Percentiles rank a stretch among this genome's conserved stretches.
phyloP scores from a whole-genome alignment of 352 stramenopile species.

The Pythium myriotylum region DNA sequence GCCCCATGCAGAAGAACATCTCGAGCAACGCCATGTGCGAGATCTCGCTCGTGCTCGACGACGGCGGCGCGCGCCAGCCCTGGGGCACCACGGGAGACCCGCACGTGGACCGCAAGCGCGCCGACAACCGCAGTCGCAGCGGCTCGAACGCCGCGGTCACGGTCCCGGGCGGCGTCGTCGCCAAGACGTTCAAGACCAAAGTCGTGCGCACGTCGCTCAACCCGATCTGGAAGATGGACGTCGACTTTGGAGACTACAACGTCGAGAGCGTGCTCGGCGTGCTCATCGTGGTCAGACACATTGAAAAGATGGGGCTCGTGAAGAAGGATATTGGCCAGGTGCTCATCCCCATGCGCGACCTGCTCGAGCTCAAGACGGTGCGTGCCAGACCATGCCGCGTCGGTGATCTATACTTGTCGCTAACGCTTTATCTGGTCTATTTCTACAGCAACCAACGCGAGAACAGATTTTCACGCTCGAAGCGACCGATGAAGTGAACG shows the following conservation, averaged over 20 bases:
- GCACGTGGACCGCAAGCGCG: slow-evolving; percentile 21
- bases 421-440: not conserved
- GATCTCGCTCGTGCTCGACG: slow-evolving; percentile 66
- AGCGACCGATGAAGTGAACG: slow-evolving; percentile 60
- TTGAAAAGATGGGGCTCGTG: slow-evolving; percentile 73
- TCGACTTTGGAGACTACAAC: slow-evolving; percentile 80
- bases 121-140: slow-evolving; percentile 9
- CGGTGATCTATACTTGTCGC: not conserved
- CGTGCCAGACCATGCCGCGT: not conserved
- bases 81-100: slow-evolving; percentile 13
- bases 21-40: slow-evolving; percentile 75
- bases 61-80: slow-evolving; percentile 32
- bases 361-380: slow-evolving; percentile 79
- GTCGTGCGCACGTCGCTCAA: slow-evolving; percentile 77
- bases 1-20: slow-evolving; percentile 67
- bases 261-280: slow-evolving; percentile 67
- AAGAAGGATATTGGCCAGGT: slow-evolving; percentile 77
- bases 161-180: slow-evolving; percentile 26
- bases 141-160: slow-evolving; percentile 4
- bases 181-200: slow-evolving; percentile 57
- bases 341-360: slow-evolving; percentile 60
- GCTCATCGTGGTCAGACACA: slow-evolving; percentile 65
- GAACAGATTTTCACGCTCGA: slow-evolving; percentile 61
- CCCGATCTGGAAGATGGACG: slow-evolving; percentile 81
- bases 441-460: slow-evolving; percentile 52